A percentile compares a stretch with the other conserved stretches of the same genome.
phyloP scores from a whole-genome alignment of 1,284 basidiomycete genomes.

The Moesziomyces sp. region DNA sequence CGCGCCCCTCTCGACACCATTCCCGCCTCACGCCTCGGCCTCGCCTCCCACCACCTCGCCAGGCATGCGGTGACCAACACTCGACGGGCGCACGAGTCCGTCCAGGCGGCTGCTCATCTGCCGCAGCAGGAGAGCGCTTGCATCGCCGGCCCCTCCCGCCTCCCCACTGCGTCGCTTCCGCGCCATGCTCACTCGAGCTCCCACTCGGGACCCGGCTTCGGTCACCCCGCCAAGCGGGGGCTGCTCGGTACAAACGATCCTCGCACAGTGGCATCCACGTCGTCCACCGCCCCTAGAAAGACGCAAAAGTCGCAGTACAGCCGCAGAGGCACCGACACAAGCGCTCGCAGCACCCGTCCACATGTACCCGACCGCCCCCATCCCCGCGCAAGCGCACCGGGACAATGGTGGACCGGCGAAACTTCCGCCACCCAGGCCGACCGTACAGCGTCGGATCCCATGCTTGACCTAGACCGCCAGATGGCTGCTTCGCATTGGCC shows the following conservation, averaged over 20 bases:
- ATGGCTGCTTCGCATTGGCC: slow-evolving; percentile 25
- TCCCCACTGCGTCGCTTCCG: not conserved
- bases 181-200: slow-evolving; percentile 32
- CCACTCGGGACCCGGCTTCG: slow-evolving; percentile 7
- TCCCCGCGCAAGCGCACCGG: slow-evolving; percentile 3
- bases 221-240: slow-evolving; percentile 8
- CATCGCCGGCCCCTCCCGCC: slow-evolving; percentile 34
- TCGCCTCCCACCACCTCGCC: slow-evolving; percentile 22
- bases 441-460: not conserved
- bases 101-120: not conserved
- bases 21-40: slow-evolving; percentile 27
- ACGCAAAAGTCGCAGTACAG: slow-evolving; percentile 12
- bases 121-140: slow-evolving; percentile 19
- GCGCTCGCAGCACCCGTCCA: slow-evolving; percentile 1
- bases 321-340: slow-evolving; percentile 3
- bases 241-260: slow-evolving; percentile 1
- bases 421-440: not conserved
- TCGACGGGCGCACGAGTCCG: slow-evolving; percentile 20
- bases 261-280: not conserved
- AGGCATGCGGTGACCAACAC: slow-evolving; percentile 35
- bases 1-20: slow-evolving; percentile 19
- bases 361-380: not conserved
- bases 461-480: slow-evolving; percentile 13
- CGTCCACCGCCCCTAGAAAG: not conserved
- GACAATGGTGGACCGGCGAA: slow-evolving; percentile 22